Conservation (phyloP, 768 basidiomycete genomes). For the Pleurotus giganteus region DNA sequence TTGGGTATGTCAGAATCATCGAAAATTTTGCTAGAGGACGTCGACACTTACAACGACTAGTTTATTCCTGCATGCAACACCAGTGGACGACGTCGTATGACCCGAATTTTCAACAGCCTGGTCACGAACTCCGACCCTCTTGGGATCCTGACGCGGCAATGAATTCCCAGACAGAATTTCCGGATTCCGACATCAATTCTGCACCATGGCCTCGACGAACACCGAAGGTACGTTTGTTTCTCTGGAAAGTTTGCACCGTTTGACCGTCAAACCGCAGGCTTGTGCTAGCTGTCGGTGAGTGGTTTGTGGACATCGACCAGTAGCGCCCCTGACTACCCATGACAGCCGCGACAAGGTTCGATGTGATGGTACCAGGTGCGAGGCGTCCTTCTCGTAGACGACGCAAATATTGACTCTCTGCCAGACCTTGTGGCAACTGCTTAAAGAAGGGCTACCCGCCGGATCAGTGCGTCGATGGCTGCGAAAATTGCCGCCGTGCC, state of each 20-base stretch:
- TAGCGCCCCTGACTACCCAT: slow-evolving; percentile 13
- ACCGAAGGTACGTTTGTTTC: slow-evolving; percentile 40
- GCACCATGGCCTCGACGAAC: slow-evolving; percentile 50
- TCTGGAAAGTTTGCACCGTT: slow-evolving; percentile 5
- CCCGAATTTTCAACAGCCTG: background rate
- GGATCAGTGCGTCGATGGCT: slow-evolving; percentile 60
- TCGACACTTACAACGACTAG: background rate
- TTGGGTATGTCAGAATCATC: background rate
- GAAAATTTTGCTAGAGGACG: background rate
- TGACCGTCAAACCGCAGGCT: slow-evolving; percentile 34
- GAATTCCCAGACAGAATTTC: slow-evolving; percentile 36
- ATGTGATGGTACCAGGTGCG: slow-evolving; percentile 54
- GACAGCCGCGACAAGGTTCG: slow-evolving; percentile 60
- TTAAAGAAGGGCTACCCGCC: slow-evolving; percentile 49
- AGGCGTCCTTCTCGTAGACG: slow-evolving; percentile 7
- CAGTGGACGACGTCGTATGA: slow-evolving; percentile 2
- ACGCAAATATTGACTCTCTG: background rate
- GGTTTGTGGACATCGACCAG: slow-evolving; percentile 12
- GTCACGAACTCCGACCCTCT: slow-evolving; percentile 4
- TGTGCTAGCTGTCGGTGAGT: slow-evolving; percentile 59
- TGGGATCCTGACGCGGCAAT: slow-evolving; percentile 22
- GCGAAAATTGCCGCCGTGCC: slow-evolving; percentile 57
- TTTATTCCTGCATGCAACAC: background rate
- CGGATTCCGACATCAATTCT: slow-evolving; percentile 51
- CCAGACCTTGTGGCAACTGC: slow-evolving; percentile 60